Conservation (phyloP, 495 filamentous ascomycete species). For the Penicillium ochrochloron region DNA sequence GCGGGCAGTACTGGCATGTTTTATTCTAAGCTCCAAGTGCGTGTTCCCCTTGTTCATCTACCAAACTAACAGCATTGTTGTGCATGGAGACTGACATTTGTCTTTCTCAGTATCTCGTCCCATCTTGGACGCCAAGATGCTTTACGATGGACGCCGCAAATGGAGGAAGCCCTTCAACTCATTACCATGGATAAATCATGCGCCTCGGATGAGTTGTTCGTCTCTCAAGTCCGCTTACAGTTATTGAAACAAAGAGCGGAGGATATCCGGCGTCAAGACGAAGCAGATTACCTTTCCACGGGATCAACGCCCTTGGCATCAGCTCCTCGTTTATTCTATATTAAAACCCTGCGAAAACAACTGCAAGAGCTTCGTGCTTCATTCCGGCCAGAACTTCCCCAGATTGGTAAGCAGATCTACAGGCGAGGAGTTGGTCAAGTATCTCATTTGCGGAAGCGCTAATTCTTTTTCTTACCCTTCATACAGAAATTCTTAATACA, state of each 20-base stretch:
- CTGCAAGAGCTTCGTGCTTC: slow-evolving; percentile 28
- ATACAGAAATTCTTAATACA: slow-evolving; percentile 34
- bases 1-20: slow-evolving; percentile 36
- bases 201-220: slow-evolving; percentile 29
- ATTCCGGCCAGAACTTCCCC: slow-evolving; percentile 18
- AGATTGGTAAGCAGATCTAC: slow-evolving; percentile 25
- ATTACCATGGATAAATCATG: slow-evolving; percentile 25
- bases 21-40: slow-evolving; percentile 38
- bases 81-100: slow-evolving; percentile 25
- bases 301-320: slow-evolving; percentile 16
- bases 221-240: slow-evolving; percentile 35
- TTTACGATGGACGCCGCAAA: slow-evolving; percentile 36
- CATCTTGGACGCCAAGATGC: slow-evolving; percentile 33
- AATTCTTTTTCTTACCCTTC: slow-evolving; percentile 14
- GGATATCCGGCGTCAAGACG: slow-evolving; percentile 31
- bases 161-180: slow-evolving; percentile 34
- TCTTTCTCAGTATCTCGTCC: slow-evolving; percentile 33
- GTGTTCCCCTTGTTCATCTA: not conserved
- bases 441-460: not conserved
- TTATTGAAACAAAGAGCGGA: slow-evolving; percentile 32
- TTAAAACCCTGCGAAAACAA: slow-evolving; percentile 31
- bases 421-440: not conserved
- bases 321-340: slow-evolving; percentile 31
- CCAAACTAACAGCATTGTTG: not conserved
- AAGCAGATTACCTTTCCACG: slow-evolving; percentile 20